Evolutionary conservation across 495 filamentous ascomycete genomes (phyloP), one percentile per base, ranked within the genome.

Genomic region (Penicillium cinerascens): DNA sequence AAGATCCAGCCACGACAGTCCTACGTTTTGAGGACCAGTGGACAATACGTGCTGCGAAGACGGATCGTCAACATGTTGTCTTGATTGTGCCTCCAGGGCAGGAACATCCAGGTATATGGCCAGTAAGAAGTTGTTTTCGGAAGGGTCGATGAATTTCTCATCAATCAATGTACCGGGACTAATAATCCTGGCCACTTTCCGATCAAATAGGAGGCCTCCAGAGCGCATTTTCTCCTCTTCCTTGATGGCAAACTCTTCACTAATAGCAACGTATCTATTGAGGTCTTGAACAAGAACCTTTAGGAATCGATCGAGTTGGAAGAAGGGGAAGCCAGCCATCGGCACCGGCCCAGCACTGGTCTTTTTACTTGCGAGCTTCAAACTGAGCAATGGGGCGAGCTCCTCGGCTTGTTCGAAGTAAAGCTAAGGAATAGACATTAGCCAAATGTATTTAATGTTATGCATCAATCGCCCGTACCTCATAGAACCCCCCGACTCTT

Each of bases 141-240:
- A 91, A 0, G 90, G 87, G 60, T 97, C 88, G 75, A 97, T 88
- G 67, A 97, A 97, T 55, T 92, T 91, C 69, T 99, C 95, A 66
- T 99, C 93, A 58, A 97, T 96, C 39, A 97, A 70, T 1, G 93
- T 99, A 8, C 93, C 93, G 0, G 95, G 91, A 0, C 93, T 96
- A 65, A 99, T 80, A 48, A 97, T 85, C 37, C 93, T 84, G 38
- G 88, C 80, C 15, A 99, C 88, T 54, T 77, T 83, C 38, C 93
- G 85, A 61, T 92, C 88, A 63, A 91, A 95, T 66, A 89, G 70
- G 44, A 95, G 73, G 2, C 88, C 88, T 6, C 88, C 87, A 11
- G 82, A 79, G 51, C 85, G 89, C 38, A 80, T 72, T 70, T 82
- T 88, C 36, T 78, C 75, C 33, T 85, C 79, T 38, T 81, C 69